These are phyloP conservation scores for Aspergillus cejpii DNA, from an alignment of 2,329 filamentous ascomycete species.

Conservation along the genomic window DNA sequence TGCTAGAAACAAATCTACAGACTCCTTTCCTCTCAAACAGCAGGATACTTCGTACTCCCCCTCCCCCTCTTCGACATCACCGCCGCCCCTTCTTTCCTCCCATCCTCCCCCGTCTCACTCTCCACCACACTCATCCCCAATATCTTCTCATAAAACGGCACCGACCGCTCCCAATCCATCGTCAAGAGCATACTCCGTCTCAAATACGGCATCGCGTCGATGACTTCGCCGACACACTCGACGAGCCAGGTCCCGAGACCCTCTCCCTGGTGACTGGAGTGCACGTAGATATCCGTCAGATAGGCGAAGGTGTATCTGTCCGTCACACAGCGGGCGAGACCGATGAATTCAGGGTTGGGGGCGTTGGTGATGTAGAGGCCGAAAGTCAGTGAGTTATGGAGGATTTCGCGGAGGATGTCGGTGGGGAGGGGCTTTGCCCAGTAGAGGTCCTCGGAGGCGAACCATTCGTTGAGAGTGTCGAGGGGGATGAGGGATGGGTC, in stretches of 20 bases:
- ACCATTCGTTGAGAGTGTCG: conserved; percentile 50
- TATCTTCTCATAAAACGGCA: conserved; percentile 17
- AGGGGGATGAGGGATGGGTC: conserved; percentile 52
- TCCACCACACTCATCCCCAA: conserved; percentile 22
- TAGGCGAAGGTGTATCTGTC: conserved; percentile 64
- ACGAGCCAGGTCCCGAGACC: conserved; percentile 63
- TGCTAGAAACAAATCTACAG: neutral
- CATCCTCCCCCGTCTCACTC: conserved; percentile 10
- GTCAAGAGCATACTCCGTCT: conserved; percentile 50
- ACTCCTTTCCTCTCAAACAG: no score
- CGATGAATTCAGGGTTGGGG: conserved; percentile 41
- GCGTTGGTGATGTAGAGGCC: conserved; percentile 44
- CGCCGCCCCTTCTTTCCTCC: conserved; percentile 2
- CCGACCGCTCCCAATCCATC: conserved; percentile 11
- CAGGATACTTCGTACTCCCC: neutral
- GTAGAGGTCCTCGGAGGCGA: conserved; percentile 53
- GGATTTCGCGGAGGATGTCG: conserved; percentile 45
- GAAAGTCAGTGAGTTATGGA: conserved; percentile 55
- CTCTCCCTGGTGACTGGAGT: conserved; percentile 52
- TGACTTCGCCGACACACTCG: conserved; percentile 51
- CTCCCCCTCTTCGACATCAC: conserved; percentile 4
- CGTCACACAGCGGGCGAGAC: conserved; percentile 59
- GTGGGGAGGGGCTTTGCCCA: conserved; percentile 53
- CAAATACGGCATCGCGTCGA: conserved; percentile 53
- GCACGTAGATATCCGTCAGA: conserved; percentile 62